Percentiles rank a stretch among this genome's conserved stretches.
Conservation (phyloP, 441 rosid genomes). For the Croton setiger region DNA sequence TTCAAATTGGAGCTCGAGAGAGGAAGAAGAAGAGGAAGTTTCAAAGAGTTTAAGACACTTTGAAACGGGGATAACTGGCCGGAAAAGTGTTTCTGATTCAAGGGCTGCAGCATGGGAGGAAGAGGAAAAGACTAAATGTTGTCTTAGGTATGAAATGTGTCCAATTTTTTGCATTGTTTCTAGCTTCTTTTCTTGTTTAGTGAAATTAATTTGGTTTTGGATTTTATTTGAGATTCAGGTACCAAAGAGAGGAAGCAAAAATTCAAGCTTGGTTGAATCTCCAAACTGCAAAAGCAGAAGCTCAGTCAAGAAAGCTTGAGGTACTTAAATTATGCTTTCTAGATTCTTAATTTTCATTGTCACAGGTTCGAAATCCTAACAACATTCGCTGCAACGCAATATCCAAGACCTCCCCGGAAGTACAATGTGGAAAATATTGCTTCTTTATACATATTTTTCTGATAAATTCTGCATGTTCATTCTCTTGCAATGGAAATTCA, state of each 20-base stretch:
- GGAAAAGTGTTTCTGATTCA: constrained; percentile 54
- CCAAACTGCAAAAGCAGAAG: constrained; percentile 92
- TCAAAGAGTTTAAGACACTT: constrained; percentile 88
- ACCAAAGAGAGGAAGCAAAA: constrained; percentile 91
- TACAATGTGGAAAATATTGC: neutral
- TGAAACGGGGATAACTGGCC: constrained; percentile 45
- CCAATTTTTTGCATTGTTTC: neutral
- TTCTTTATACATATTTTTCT: neutral
- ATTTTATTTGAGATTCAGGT: constrained; percentile 37
- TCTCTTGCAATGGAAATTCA: neutral
- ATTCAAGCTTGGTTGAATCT: constrained; percentile 95
- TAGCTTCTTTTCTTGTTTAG: constrained; percentile 2
- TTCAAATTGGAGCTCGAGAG: constrained; percentile 90
- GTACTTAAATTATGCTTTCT: constrained; percentile 29
- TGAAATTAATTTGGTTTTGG: neutral
- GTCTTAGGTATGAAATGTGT: constrained; percentile 48
- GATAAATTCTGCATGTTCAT: neutral
- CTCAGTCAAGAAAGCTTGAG: constrained; percentile 92
- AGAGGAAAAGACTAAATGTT: constrained; percentile 72
- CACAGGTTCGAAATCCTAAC: neutral
- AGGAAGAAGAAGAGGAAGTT: constrained; percentile 89
- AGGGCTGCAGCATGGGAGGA: constrained; percentile 67
- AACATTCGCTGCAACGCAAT: neutral
- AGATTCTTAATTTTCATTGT: constrained; percentile 1
- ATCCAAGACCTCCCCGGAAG: neutral